phyloP scores from a whole-genome alignment of 371 early-diverging fungal genomes.

The Mucor saturninus region DNA sequence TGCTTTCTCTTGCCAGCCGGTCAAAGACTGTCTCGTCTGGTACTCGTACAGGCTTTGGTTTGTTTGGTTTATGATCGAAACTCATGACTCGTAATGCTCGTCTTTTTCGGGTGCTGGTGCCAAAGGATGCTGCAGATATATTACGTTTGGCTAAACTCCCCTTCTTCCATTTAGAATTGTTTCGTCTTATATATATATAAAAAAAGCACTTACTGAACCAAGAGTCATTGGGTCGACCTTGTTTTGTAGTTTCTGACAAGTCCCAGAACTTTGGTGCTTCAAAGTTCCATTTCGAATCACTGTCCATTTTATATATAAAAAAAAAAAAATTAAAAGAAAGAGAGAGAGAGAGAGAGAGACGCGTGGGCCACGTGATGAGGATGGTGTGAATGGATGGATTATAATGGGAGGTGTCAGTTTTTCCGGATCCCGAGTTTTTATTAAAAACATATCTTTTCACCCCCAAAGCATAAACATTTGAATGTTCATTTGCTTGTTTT shows the following conservation, averaged over 20 bases:
- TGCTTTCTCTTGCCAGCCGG: conserved; percentile 8
- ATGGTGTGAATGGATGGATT: too few species aligned
- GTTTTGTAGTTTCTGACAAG: conserved; percentile 1
- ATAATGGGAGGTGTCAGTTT: neutral
- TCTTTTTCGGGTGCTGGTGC: neutral
- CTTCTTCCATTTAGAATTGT: neutral
- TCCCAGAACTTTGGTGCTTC: conserved; percentile 28
- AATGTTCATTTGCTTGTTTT: neutral
- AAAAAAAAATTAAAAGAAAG: neutral
- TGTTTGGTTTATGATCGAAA: neutral
- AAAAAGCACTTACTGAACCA: conserved; percentile 25
- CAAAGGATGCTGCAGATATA: conserved; percentile 10
- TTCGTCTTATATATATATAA: too few species aligned
- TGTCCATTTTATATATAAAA: neutral
- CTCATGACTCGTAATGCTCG: neutral
- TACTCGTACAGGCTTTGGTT: neutral
- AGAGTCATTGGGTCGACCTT: conserved; percentile 16
- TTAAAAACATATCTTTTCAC: neutral
- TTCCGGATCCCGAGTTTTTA: conserved; percentile 2
- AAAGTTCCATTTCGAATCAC: conserved; percentile 21
- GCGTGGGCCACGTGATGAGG: too few species aligned
- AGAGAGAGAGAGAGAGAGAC: neutral
- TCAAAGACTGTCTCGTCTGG: conserved; percentile 7
- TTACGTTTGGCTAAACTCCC: neutral
- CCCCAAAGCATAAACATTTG: neutral